Conservation (phyloP, 805 yeast genomes). For the Sugiyamaella floridensis region DNA sequence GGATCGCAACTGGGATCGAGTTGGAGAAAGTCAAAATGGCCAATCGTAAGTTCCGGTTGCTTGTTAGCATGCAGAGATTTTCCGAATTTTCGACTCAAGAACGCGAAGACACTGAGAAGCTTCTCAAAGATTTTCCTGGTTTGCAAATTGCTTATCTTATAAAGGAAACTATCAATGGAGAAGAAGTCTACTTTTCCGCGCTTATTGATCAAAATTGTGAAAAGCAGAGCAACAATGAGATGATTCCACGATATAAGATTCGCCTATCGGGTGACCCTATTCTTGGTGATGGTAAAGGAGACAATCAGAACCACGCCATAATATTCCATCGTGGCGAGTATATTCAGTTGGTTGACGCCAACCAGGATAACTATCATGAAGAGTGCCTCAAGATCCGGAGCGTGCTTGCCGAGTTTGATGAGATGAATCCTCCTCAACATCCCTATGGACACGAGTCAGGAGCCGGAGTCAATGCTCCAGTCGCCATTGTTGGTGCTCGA, state of each 20-base stretch:
- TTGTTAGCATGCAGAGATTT: conserved; percentile 82
- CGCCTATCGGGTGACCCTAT: conserved; percentile 74
- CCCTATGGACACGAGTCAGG: conserved; percentile 29
- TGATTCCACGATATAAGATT: conserved; percentile 51
- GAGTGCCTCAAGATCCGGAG: conserved; percentile 75
- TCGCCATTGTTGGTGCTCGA: conserved; percentile 78
- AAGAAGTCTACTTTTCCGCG: conserved; percentile 44
- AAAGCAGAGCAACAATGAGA: conserved; percentile 43
- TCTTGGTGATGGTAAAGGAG: conserved; percentile 79
- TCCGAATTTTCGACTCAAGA: conserved; percentile 70
- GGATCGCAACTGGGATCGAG: not conserved
- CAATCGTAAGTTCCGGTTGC: conserved; percentile 70
- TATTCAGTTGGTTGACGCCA: conserved; percentile 74
- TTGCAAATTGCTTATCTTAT: conserved; percentile 40
- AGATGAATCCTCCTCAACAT: conserved; percentile 24
- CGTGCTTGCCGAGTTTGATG: conserved; percentile 71
- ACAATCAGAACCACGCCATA: conserved; percentile 72
- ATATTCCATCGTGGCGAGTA: conserved; percentile 76
- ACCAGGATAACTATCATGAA: conserved; percentile 76
- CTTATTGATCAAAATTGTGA: conserved; percentile 66
- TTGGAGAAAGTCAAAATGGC: conserved; percentile 50
- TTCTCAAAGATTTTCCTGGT: conserved; percentile 79
- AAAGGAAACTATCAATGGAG: conserved; percentile 10
- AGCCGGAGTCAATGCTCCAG: conserved; percentile 45
- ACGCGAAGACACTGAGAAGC: conserved; percentile 71